Conservation (phyloP, 2,329 filamentous ascomycete species). For the Nannizzia gypsea region DNA sequence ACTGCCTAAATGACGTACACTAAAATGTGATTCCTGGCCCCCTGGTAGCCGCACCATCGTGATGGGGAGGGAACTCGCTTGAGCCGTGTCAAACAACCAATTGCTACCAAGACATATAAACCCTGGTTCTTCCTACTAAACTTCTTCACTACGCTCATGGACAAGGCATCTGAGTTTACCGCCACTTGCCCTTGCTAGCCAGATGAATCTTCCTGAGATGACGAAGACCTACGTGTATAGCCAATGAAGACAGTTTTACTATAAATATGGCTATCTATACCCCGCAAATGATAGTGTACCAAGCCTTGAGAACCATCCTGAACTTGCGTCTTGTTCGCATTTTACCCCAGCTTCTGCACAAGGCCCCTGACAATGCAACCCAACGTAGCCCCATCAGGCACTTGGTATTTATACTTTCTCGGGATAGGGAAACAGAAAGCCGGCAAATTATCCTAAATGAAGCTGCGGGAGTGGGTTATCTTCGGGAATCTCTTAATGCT, state of each 20-base stretch:
- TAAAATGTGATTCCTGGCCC: background rate
- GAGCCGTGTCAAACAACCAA: slow-evolving; percentile 2
- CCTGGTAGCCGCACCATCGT: background rate
- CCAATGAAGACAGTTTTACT: background rate
- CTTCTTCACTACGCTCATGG: background rate
- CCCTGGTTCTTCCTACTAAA: background rate
- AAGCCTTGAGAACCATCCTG: background rate
- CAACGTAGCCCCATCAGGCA: background rate
- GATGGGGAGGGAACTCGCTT: background rate
- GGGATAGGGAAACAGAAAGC: background rate
- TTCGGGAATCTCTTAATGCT: background rate
- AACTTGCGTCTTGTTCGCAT: background rate
- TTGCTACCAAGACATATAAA: background rate
- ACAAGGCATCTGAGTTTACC: background rate
- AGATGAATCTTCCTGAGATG: background rate
- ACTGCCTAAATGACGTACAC: background rate
- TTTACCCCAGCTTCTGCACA: slow-evolving; percentile 1
- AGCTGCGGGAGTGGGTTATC: slow-evolving; percentile 1
- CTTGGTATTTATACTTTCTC: slow-evolving; percentile 2
- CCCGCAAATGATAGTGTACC: background rate
- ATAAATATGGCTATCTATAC: background rate
- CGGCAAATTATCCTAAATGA: background rate
- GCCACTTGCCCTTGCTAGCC: slow-evolving; percentile 4
- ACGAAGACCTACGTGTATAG: background rate
- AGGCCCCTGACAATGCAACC: slow-evolving; percentile 1